Percentiles rank a stretch among this genome's conserved stretches.
Conservation (phyloP, 1,284 basidiomycete genomes). For the Leucoagaricus sp. region DNA sequence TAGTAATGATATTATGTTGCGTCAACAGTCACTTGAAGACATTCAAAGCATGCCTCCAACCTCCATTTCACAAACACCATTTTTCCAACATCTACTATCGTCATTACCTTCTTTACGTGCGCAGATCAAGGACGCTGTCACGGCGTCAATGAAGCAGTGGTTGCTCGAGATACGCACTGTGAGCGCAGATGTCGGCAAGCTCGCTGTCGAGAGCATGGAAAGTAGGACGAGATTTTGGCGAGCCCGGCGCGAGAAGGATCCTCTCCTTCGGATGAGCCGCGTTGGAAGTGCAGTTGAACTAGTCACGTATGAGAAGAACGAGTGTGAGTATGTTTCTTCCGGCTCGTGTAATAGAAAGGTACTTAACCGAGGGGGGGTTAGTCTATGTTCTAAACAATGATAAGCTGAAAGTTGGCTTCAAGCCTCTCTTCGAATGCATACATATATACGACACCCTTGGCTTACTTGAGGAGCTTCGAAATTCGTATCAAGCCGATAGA, state of each 20-base stretch:
- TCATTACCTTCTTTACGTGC: slow-evolving; percentile 88
- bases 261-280: slow-evolving; percentile 72
- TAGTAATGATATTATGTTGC: slow-evolving; percentile 28
- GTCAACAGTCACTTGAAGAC: slow-evolving; percentile 84
- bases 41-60: slow-evolving; percentile 90
- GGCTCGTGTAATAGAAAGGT: background rate
- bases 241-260: slow-evolving; percentile 76
- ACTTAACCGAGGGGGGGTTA: slow-evolving; percentile 32
- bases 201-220: slow-evolving; percentile 93
- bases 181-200: slow-evolving; percentile 82
- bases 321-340: slow-evolving; percentile 75
- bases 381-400: slow-evolving; percentile 94
- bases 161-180: slow-evolving; percentile 92
- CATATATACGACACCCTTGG: slow-evolving; percentile 96
- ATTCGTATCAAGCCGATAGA: slow-evolving; percentile 94
- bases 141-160: slow-evolving; percentile 96
- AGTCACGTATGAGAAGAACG: slow-evolving; percentile 92
- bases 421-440: slow-evolving; percentile 94
- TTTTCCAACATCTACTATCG: slow-evolving; percentile 90
- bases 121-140: slow-evolving; percentile 92
- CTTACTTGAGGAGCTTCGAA: slow-evolving; percentile 85
- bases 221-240: slow-evolving; percentile 85
- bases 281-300: slow-evolving; percentile 95
- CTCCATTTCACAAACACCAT: slow-evolving; percentile 89
- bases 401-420: slow-evolving; percentile 88